phyloP scores from a whole-genome alignment of 2,329 filamentous ascomycete species.

The Fusarium pseudonygamai region DNA sequence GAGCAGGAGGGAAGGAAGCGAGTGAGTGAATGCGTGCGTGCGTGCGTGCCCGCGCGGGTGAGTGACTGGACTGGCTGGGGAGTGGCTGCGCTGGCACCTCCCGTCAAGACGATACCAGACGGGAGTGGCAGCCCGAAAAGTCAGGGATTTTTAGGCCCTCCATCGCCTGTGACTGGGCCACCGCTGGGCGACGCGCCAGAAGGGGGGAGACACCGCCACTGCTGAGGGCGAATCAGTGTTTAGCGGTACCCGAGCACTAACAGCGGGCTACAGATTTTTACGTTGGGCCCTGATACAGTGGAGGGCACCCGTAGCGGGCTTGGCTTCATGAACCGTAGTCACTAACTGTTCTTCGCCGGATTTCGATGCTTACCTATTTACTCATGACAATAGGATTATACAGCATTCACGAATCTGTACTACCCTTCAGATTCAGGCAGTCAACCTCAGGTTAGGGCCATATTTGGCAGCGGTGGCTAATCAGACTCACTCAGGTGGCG shows the following conservation, averaged over 20 bases:
- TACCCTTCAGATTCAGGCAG: constrained; percentile 5
- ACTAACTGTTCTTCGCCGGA: constrained; percentile 36
- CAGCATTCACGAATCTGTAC: background rate
- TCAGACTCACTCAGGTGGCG: constrained; percentile 5
- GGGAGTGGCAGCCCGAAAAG: constrained; percentile 45
- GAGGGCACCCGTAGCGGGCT: constrained; percentile 11
- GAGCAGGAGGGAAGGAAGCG: constrained; percentile 36
- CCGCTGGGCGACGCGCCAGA: constrained; percentile 17
- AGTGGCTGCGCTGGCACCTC: constrained; percentile 33
- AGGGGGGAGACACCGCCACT: constrained; percentile 42
- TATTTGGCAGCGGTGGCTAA: constrained; percentile 7
- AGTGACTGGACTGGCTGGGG: background rate
- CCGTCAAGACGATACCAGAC: background rate
- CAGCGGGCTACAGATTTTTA: constrained; percentile 30
- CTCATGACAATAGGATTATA: constrained; percentile 24
- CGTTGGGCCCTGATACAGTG: constrained; percentile 37
- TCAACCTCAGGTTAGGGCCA: background rate
- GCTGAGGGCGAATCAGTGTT: constrained; percentile 28
- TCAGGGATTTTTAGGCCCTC: constrained; percentile 41
- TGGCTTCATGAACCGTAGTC: background rate
- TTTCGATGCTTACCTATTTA: constrained; percentile 44
- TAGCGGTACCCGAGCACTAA: constrained; percentile 42
- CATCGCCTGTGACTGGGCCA: constrained; percentile 28
- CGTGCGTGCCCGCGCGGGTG: background rate
- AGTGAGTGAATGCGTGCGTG: constrained; percentile 35